Evolutionary conservation across 441 rosid species (phyloP), one percentile per base, ranked within the genome.

Genomic region (Erodium trifolium): DNA sequence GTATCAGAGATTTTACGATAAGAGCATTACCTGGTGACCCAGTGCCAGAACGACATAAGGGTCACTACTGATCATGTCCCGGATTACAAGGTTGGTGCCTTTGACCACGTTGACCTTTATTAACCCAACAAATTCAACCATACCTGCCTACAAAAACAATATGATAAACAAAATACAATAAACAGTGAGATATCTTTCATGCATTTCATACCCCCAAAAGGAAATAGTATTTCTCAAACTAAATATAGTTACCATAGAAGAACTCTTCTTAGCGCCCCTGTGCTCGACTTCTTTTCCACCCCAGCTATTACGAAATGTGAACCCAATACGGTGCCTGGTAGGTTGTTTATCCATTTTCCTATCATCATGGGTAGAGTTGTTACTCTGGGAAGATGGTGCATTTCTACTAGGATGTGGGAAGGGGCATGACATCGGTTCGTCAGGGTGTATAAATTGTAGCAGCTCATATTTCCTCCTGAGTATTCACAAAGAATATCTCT

Each of bases 61-160:
- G 72, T 94, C 99, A 5, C 99, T 94, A 9, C 88, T 88, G 81
- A 86, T 67, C 74, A 94, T 81, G 73, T 94, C 99, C 71, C 99
- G 88, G 65, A 94, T 79, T 14, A 87, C 98, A 31, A 94, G 87
- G 75, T 94, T 94, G 70, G 94, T 92, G 80, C 99, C 99, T 84
- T 79, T 86, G 41, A 94, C 97, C 17, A 94, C 98, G 70, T 90
- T 92, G 72, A 92, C 99, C 80, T 88, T 92, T 66, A 94, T 86
- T 67, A 94, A 80, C 57, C 99, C 99, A 70, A 94, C 78, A 79
- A 94, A 94, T 83, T 92, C 99, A 71, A 94, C 82, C 99, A 94
- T 94, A 45, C 96, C 96, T 66, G 89, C 96, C 99, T 94, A 78
- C 76, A 84, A 79, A 74, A 23, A 23, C 27, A 23, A 23, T 23